These are phyloP conservation scores for Ophiostoma tasmaniense DNA, from an alignment of 2,329 filamentous ascomycete species.

Conservation along the genomic window DNA sequence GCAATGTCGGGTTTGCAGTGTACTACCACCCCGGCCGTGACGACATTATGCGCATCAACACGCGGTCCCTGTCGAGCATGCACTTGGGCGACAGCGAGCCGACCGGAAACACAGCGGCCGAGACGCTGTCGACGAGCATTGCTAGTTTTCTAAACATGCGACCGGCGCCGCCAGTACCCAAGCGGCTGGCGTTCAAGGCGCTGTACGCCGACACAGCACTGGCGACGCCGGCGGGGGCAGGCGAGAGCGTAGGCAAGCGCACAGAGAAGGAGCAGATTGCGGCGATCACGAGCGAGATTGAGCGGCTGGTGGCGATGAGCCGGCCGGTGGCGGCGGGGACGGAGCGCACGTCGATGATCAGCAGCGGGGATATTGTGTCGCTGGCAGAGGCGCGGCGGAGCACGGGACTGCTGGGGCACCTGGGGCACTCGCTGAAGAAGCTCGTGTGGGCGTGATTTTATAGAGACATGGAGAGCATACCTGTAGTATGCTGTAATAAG, in stretches of 20 bases:
- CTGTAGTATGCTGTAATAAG: background rate
- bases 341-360: slow-evolving; percentile 41
- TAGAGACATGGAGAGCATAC: background rate
- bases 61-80: slow-evolving; percentile 60
- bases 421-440: slow-evolving; percentile 87
- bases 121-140: slow-evolving; percentile 27
- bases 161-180: slow-evolving; percentile 25
- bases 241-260: slow-evolving; percentile 27
- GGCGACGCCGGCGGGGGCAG: slow-evolving; percentile 32
- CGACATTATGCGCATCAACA: slow-evolving; percentile 74
- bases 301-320: slow-evolving; percentile 50
- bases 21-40: slow-evolving; percentile 63
- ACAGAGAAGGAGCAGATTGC: slow-evolving; percentile 50
- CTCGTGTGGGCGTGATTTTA: slow-evolving; percentile 63
- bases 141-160: slow-evolving; percentile 36
- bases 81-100: slow-evolving; percentile 22
- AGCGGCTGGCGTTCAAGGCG: slow-evolving; percentile 48
- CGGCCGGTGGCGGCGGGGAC: slow-evolving; percentile 33
- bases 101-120: background rate
- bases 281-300: slow-evolving; percentile 67
- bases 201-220: slow-evolving; percentile 45
- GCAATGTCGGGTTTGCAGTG: slow-evolving; percentile 78
- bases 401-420: slow-evolving; percentile 75
- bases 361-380: slow-evolving; percentile 66
- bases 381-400: slow-evolving; percentile 77